Conservation (phyloP, 2,329 filamentous ascomycete species). For the Nigrospora oryzae region DNA sequence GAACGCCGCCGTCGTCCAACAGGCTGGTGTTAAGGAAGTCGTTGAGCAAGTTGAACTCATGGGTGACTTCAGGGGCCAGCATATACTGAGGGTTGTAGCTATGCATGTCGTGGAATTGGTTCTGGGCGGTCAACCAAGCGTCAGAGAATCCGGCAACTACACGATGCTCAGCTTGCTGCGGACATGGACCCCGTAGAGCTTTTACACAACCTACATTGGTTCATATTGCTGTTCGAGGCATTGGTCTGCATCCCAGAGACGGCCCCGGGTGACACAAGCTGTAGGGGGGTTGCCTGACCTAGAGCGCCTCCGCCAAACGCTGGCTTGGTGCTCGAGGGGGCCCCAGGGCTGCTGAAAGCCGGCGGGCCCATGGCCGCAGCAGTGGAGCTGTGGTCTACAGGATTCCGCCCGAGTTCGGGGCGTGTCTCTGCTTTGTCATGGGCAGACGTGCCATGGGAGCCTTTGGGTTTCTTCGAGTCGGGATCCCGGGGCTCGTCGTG, state of each 20-base stretch:
- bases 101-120: slow-evolving; percentile 89
- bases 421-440: slow-evolving; percentile 54
- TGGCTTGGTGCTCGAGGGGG: slow-evolving; percentile 31
- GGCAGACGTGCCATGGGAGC: slow-evolving; percentile 44
- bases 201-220: slow-evolving; percentile 59
- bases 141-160: slow-evolving; percentile 72
- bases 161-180: slow-evolving; percentile 17
- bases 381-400: slow-evolving; percentile 42
- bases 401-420: slow-evolving; percentile 42
- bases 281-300: slow-evolving; percentile 45
- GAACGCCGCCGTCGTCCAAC: slow-evolving; percentile 71
- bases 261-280: slow-evolving; percentile 64
- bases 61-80: slow-evolving; percentile 85
- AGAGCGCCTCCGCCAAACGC: slow-evolving; percentile 35
- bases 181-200: slow-evolving; percentile 15
- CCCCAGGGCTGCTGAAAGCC: slow-evolving; percentile 28
- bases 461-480: slow-evolving; percentile 71
- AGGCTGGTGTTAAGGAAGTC: slow-evolving; percentile 92
- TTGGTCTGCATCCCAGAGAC: slow-evolving; percentile 59
- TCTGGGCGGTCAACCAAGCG: slow-evolving; percentile 73
- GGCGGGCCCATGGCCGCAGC: slow-evolving; percentile 43
- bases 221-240: slow-evolving; percentile 54
- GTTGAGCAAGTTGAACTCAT: slow-evolving; percentile 94
- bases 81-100: slow-evolving; percentile 90
- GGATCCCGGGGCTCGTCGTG: slow-evolving; percentile 93